Percentiles rank a stretch among this genome's conserved stretches.
Evolutionary conservation across 495 filamentous ascomycete species (phyloP).

Genomic region (Penicillium verhagenii): DNA sequence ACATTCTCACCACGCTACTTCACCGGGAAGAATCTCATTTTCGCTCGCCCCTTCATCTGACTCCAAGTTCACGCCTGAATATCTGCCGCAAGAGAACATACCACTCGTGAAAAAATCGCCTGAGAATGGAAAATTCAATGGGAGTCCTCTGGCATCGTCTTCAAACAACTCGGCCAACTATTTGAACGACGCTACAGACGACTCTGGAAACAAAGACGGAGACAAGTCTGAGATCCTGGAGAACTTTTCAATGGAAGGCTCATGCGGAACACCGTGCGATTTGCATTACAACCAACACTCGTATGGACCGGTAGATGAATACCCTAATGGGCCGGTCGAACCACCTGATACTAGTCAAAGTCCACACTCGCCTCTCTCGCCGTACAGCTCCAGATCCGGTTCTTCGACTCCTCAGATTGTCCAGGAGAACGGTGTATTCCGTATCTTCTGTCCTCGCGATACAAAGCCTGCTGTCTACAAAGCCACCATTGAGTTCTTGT

Average conservation of each 20-base stretch:
- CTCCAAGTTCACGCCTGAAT: background rate
- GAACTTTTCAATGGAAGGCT: slow-evolving; percentile 13
- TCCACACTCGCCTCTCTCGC: background rate
- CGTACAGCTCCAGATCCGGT: background rate
- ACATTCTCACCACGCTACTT: background rate
- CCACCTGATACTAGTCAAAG: background rate
- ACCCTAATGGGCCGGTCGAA: background rate
- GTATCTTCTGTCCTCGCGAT: slow-evolving; percentile 15
- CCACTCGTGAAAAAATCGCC: background rate
- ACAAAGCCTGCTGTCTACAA: slow-evolving; percentile 21
- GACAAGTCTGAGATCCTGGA: background rate
- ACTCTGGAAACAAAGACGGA: background rate
- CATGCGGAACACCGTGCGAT: slow-evolving; percentile 13
- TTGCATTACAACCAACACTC: background rate
- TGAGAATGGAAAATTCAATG: background rate
- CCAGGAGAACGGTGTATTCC: slow-evolving; percentile 21
- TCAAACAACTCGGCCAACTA: background rate
- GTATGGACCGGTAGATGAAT: background rate
- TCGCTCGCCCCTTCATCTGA: background rate
- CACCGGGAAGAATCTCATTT: background rate
- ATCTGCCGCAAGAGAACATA: background rate
- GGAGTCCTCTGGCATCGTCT: background rate
- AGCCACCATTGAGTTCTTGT: slow-evolving; percentile 17
- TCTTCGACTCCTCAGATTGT: slow-evolving; percentile 18
- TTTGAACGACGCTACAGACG: background rate